Evolutionary conservation across 352 stramenopile genomes (phyloP), one percentile per base, ranked within the genome.

Genomic region (Elongisporangium prolatum): DNA sequence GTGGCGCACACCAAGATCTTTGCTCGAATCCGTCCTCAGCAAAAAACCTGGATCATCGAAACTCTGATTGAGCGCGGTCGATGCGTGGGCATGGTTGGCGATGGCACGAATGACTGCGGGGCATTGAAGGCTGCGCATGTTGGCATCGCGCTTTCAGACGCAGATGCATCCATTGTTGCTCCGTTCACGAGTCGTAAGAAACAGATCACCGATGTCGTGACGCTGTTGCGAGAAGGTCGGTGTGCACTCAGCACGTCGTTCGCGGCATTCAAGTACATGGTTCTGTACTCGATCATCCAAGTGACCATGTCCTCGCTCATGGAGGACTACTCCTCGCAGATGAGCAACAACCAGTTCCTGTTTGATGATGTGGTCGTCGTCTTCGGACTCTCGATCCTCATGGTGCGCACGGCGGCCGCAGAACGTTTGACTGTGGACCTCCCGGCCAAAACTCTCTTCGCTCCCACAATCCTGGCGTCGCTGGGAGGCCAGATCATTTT

Each of bases 231-330:
- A 25, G 93, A 98, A 70, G 93, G 93, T 34, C 83, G 91, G 17
- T 94, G 89, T 50, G 85, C 91, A 25, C 74, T 98, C 16, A 92
- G 86, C 56, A 93, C 89, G 47, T 88, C 92, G 22, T 91, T 97
- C 22, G 75, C 90, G 7, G 72, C 75, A 4, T 98, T 97, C 71
- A 93, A 96, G 54, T 98, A 87, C 65, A 94, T 97, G 82, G 89
- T 98, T 49, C 77, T 97, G 50, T 98, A 97, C 74, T 89, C 88
- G 50, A 84, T 97, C 63, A 80, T 97, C 37, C 84, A 96, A 64
- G 75, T 91, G 17, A 88, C 79, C 13, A 64, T 90, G 63, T 71
- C 80, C 37, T 76, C 79, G 22, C 61, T 85, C 6, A 83, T 91
- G 78, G 85, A 84, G 59, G 72, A 81, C 50, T 59, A 78, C 40